Evolutionary conservation across 2,329 filamentous ascomycete species (phyloP), one percentile per base, ranked within the genome.

Genomic region (Trichoderma hamatum): DNA sequence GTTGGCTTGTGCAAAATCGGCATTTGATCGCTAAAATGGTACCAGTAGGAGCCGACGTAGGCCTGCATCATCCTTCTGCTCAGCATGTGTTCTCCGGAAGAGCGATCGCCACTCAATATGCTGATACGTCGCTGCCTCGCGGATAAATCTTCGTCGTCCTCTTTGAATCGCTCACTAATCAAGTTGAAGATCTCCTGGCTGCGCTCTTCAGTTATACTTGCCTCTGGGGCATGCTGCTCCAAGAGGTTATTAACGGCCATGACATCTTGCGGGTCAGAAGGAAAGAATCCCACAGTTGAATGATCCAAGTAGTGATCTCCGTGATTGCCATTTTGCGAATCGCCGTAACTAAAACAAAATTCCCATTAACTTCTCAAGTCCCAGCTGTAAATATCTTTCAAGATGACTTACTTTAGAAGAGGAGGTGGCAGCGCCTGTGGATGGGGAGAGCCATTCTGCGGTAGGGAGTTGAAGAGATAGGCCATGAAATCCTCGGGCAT

Each of bases 11-110:
- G 96, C 59, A 98, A 84, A 70, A 99, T 97, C 1, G 96, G 96
- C 72, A 98, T 85, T 78, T 98, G 96, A 66, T 94, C 91, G 78
- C 96, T 96, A 76, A 97, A 97, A 78, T 97, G 92, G 65, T 92
- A 86, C 96, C 96, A 99, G 79, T 96, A 99, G 2, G 94, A 97
- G 13, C 90, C 88, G 72, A 97, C 94, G 76, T 97, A 98, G 3
- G 90, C 91, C 80, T 97, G 93, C 92, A 98, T 96, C 93, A 97
- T 97, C 75, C 91, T 89, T 74, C 94, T 85, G 78, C 95, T 97
- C 71, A 98, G 82, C 83, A 90, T 86, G 70, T 90, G 88, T 28
- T 82, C 80, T 64, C 88, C 85, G 36, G 88, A 82, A 62, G 89
- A 88, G 65, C 91, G 88, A 75, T 97, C 89, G 16, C 94, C 95